Percentiles rank a stretch among this genome's conserved stretches.
These are phyloP conservation scores for Phlebopus sp. DNA, from an alignment of 1,284 basidiomycete genomes.

Conservation along the genomic window DNA sequence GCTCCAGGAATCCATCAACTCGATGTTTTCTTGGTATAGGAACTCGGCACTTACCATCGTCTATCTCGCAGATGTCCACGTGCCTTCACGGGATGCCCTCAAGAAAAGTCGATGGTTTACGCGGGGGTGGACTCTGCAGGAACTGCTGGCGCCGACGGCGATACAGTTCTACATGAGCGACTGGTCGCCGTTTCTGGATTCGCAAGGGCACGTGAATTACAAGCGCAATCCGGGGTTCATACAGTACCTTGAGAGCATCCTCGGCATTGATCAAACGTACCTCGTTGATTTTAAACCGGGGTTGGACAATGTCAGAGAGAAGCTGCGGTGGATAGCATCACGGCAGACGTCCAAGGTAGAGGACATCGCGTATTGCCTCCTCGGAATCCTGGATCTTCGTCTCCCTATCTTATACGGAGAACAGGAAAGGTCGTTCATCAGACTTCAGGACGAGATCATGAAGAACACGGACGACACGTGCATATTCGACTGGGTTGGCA, in stretches of 20 bases:
- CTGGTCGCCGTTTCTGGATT: slow-evolving; percentile 20
- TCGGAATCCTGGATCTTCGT: slow-evolving; percentile 25
- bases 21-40: slow-evolving; percentile 29
- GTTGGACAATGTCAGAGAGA: slow-evolving; percentile 21
- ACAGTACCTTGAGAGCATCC: slow-evolving; percentile 14
- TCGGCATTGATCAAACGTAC: slow-evolving; percentile 17
- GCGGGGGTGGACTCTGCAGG: slow-evolving; percentile 27
- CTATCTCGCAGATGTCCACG: slow-evolving; percentile 23
- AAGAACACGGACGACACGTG: slow-evolving; percentile 24
- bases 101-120: slow-evolving; percentile 22
- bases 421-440: slow-evolving; percentile 21
- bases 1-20: slow-evolving; percentile 26
- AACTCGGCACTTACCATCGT: slow-evolving; percentile 24
- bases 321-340: slow-evolving; percentile 20
- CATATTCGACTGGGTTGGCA: slow-evolving; percentile 29
- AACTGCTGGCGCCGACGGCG: slow-evolving; percentile 22
- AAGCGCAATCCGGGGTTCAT: slow-evolving; percentile 21
- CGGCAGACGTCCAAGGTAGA: slow-evolving; percentile 25
- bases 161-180: slow-evolving; percentile 25
- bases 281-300: slow-evolving; percentile 23
- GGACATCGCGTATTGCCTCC: slow-evolving; percentile 28
- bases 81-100: slow-evolving; percentile 14
- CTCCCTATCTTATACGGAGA: slow-evolving; percentile 26
- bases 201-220: slow-evolving; percentile 11
- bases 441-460: slow-evolving; percentile 31